phyloP scores from a whole-genome alignment of 176 grass and related monocot species.

The Oryza officinalis region DNA sequence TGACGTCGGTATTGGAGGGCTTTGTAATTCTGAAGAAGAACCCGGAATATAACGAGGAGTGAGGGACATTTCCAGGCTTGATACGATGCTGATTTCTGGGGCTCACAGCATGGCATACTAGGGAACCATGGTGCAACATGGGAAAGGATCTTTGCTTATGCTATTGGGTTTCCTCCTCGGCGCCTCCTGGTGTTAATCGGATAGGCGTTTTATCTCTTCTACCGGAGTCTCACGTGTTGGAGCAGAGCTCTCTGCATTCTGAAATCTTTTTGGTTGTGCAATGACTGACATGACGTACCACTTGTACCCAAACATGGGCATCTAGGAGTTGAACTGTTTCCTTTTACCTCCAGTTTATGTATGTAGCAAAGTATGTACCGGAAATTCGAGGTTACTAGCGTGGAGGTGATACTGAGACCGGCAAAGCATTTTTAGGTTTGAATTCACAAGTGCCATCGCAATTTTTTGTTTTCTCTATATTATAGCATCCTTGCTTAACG shows the following conservation, averaged over 20 bases:
- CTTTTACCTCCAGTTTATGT: constrained; percentile 19
- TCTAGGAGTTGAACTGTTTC: constrained; percentile 3
- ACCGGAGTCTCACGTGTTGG: constrained; percentile 2
- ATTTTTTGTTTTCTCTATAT: neutral
- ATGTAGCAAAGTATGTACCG: constrained; percentile 1
- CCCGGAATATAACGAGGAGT: constrained; percentile 87
- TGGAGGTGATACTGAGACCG: neutral
- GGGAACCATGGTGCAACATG: neutral
- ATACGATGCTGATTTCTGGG: neutral
- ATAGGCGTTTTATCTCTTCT: neutral
- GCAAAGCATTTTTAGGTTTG: neutral
- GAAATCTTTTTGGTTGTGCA: constrained; percentile 6
- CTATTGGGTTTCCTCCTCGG: neutral
- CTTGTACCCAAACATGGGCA: neutral
- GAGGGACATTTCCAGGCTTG: neutral
- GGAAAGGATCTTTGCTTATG: neutral
- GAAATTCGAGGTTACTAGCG: neutral
- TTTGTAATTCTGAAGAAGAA: constrained; percentile 98
- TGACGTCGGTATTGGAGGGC: constrained; percentile 72
- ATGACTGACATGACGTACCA: constrained; percentile 19
- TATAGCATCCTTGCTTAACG: too few relatives aligned
- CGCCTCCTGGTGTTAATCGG: constrained; percentile 4
- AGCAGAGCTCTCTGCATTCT: neutral
- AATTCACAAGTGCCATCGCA: neutral
- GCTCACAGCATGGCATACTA: neutral